These are phyloP conservation scores for Chrysanthemum makinoi DNA, from an alignment of 129 eudicot genomes.

Conservation along the genomic window DNA sequence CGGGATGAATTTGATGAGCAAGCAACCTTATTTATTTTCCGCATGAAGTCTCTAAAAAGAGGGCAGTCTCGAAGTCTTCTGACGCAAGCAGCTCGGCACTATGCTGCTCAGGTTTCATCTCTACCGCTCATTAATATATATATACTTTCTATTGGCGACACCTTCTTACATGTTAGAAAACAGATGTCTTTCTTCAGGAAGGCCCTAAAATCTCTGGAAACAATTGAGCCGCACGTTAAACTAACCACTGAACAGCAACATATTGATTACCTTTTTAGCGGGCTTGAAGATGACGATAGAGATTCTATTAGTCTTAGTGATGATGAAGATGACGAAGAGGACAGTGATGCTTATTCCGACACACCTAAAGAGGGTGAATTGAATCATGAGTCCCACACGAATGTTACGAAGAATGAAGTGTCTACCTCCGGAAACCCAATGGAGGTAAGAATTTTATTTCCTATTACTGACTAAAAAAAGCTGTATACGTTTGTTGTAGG, in stretches of 20 bases:
- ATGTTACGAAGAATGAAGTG: constrained; percentile 33
- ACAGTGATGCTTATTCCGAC: constrained; percentile 43
- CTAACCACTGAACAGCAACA: constrained; percentile 59
- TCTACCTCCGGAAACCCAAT: constrained; percentile 41
- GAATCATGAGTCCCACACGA: constrained; percentile 51
- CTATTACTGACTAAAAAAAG: constrained; percentile 4
- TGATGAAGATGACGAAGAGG: constrained; percentile 41
- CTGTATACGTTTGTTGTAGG: constrained; percentile 2
- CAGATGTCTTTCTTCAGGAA: constrained; percentile 78
- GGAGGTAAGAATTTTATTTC: constrained; percentile 55
- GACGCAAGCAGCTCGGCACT: constrained; percentile 90
- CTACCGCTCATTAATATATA: background rate
- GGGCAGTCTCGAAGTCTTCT: constrained; percentile 89
- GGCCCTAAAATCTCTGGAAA: constrained; percentile 65
- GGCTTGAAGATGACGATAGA: constrained; percentile 67
- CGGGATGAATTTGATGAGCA: constrained; percentile 75
- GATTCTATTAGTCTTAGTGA: constrained; percentile 36
- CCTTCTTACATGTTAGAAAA: constrained; percentile 29
- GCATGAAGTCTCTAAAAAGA: constrained; percentile 80
- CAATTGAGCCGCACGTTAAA: constrained; percentile 75
- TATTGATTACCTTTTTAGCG: constrained; percentile 76
- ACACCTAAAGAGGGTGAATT: constrained; percentile 44
- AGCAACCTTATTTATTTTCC: constrained; percentile 67
- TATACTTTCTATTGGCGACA: background rate
- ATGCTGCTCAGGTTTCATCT: constrained; percentile 81